A percentile compares a stretch with the other conserved stretches of the same genome.
phyloP scores from a whole-genome alignment of 441 rosid genomes.

The Macaranga tanarius region DNA sequence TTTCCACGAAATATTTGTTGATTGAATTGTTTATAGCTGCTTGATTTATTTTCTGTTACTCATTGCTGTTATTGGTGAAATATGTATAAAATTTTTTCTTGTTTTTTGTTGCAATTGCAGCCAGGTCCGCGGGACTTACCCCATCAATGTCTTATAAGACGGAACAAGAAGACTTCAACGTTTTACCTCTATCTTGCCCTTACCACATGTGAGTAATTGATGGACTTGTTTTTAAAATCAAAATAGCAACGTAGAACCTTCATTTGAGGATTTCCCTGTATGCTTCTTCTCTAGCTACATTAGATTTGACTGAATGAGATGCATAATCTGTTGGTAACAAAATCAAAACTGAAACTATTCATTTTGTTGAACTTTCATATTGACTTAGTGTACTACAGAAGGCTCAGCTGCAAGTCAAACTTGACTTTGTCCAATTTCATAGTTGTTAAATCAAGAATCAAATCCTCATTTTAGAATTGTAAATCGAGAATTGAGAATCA shows the following conservation, averaged over 20 bases:
- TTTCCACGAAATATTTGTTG: not conserved
- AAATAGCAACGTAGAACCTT: not conserved
- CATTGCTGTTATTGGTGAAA: not conserved
- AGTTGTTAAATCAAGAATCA: too few species aligned
- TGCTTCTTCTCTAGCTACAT: conserved; percentile 8
- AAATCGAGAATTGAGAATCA: too few species aligned
- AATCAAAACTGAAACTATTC: conserved; percentile 16
- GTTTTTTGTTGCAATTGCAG: conserved; percentile 49
- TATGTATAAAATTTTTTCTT: conserved; percentile 9
- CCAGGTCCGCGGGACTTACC: conserved; percentile 76
- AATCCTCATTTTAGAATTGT: too few species aligned
- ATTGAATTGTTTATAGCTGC: not conserved
- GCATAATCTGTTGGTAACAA: not conserved
- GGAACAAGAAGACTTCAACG: conserved; percentile 73
- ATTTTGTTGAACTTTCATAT: conserved; percentile 33
- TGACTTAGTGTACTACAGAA: conserved; percentile 25
- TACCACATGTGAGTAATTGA: conserved; percentile 60
- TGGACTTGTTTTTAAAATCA: conserved; percentile 1
- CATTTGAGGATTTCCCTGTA: not conserved
- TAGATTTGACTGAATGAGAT: conserved; percentile 15
- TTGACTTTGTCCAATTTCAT: conserved; percentile 21
- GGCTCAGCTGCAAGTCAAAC: not conserved
- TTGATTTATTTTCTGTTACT: not conserved
- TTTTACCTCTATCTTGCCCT: conserved; percentile 77
- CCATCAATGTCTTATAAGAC: conserved; percentile 71